Percentiles rank a stretch among this genome's conserved stretches.
Conservation (phyloP, 768 basidiomycete species). For the Mycena venus region DNA sequence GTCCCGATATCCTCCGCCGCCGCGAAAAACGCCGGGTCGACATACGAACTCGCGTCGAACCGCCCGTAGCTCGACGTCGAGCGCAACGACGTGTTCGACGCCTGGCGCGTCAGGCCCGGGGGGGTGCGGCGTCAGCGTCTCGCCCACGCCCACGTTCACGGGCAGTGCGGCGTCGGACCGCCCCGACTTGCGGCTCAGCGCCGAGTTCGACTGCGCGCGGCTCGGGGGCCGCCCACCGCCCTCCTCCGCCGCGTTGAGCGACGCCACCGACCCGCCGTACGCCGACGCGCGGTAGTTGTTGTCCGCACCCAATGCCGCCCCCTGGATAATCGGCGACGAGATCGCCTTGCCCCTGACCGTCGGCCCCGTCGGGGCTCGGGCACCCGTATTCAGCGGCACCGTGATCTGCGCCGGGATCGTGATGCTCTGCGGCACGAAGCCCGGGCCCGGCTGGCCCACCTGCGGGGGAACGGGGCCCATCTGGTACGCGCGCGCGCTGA, state of each 20-base stretch:
- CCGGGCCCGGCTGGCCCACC: neutral
- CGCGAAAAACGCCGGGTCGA: slow-evolving; percentile 31
- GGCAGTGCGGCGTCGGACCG: neutral
- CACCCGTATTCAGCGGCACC: slow-evolving; percentile 22
- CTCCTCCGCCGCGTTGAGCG: neutral
- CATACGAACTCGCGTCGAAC: slow-evolving; percentile 26
- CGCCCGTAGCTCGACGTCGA: slow-evolving; percentile 25
- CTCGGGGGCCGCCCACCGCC: slow-evolving; percentile 2
- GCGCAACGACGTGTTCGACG: slow-evolving; percentile 27
- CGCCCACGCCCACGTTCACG: slow-evolving; percentile 3
- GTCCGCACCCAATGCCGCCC: neutral
- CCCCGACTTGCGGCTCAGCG: slow-evolving; percentile 17
- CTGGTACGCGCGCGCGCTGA: slow-evolving; percentile 26
- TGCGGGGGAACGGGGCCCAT: slow-evolving; percentile 3
- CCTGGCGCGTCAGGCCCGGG: slow-evolving; percentile 10
- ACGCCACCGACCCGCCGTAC: slow-evolving; percentile 4
- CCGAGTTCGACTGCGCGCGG: neutral
- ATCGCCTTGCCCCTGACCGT: slow-evolving; percentile 27
- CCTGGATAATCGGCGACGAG: slow-evolving; percentile 10
- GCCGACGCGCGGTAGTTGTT: slow-evolving; percentile 8
- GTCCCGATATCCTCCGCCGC: slow-evolving; percentile 9
- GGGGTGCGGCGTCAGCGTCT: slow-evolving; percentile 14
- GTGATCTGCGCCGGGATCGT: slow-evolving; percentile 27
- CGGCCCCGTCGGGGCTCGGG: too few relatives aligned
- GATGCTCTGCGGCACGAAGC: slow-evolving; percentile 27